Conservation (phyloP, 106 monocot species). For the Platanthera guangdongensis region DNA sequence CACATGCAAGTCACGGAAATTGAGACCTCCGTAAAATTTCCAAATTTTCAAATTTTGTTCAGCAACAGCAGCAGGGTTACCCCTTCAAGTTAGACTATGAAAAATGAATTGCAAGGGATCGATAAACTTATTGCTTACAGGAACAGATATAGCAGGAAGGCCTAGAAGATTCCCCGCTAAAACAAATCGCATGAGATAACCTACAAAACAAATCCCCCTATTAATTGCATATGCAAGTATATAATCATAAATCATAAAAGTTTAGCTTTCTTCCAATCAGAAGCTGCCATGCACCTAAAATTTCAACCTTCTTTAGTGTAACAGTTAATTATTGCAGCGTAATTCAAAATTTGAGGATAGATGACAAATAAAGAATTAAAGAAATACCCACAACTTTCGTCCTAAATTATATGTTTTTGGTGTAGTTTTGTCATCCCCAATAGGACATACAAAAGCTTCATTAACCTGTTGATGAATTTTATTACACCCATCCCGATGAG, state of each 20-base stretch:
- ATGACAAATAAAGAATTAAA: neutral
- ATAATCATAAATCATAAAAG: neutral
- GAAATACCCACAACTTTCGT: neutral
- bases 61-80: neutral
- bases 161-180: constrained; percentile 89
- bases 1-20: neutral
- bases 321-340: neutral
- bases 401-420: neutral
- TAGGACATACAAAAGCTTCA: neutral
- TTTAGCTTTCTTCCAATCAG: neutral
- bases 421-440: neutral
- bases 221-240: neutral
- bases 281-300: neutral
- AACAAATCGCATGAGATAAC: constrained; percentile 82
- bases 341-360: neutral
- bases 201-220: constrained; percentile 30
- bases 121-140: constrained; percentile 43
- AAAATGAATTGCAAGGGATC: neutral
- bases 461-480: neutral
- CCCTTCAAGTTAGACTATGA: neutral
- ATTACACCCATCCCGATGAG: no score
- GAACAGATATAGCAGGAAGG: constrained; percentile 89
- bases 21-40: neutral
- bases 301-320: neutral
- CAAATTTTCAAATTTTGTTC: neutral